Base-by-base conservation (phyloP, 1,284 basidiomycete genomes). In the Cryptococcus sp. region DNA sequence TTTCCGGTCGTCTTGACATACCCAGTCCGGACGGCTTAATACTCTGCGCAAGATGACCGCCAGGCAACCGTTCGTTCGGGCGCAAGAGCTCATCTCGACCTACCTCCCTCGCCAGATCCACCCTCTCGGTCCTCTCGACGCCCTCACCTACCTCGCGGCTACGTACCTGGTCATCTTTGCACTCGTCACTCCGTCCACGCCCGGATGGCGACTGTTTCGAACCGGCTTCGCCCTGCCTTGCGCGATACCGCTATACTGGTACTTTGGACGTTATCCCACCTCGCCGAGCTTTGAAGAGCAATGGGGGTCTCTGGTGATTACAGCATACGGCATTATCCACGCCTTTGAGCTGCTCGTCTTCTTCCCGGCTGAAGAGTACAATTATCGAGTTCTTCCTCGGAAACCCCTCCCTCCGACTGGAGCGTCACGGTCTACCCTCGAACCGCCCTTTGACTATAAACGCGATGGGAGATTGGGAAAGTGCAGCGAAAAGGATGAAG, bases 261-360 rank as follows among this genome's bases (percentile, higher is more conserved):
- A 57, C 31, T 36, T 58, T 24, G 50, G 48, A 1, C 53, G 53
- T 9, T 50, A 53, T 16, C 28, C 56, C 1, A 26, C 54, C 5
- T 37, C 54, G 4, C 34, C 36, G 2, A 47, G 56, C 21, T 58
- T 56, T 21, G 50, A 51, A 18, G 56, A 60, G 18, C 57, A 60
- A 9, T 67, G 63, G 65, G 66, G 63, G 2, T 49, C 39, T 33
- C 14, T 21, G 28, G 12, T 22, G 5, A 6, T 28, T 23, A 42
- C 12, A 19, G 41, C 37, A 21, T 45, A 40, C 35, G 63, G 56
- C 31, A 22, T 35, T 9, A 44, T 60, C 18, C 55, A 58, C 14
- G 50, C 63, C 0, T 28, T 65, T 3, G 64, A 68, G 38, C 48
- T 55, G 18, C 50, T 69, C 25, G 48, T 68, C 11, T 54, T 65